phyloP scores from a whole-genome alignment of 345 rosid species.

The Sonneratia caseolaris region DNA sequence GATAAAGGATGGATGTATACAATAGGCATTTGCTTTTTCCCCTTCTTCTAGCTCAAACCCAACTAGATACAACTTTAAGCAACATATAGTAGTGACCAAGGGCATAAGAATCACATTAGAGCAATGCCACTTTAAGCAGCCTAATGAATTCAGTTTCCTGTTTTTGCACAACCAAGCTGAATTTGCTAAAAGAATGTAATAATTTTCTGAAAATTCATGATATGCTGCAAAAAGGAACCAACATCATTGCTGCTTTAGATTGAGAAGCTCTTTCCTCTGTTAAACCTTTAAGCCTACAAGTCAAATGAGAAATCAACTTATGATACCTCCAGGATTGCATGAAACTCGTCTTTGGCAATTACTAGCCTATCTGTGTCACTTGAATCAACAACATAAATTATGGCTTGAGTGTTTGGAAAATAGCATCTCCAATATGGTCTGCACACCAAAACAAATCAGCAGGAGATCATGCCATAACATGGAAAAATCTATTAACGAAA shows the following conservation, averaged over 20 bases:
- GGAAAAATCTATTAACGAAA: not conserved
- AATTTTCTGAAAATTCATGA: too few relatives aligned
- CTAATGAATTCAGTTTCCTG: not conserved
- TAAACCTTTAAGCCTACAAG: not conserved
- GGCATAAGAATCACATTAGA: not conserved
- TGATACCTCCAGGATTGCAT: conserved; percentile 66
- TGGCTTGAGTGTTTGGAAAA: conserved; percentile 75
- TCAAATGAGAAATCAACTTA: not conserved
- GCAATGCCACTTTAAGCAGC: not conserved
- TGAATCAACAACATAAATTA: conserved; percentile 72
- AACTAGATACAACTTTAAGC: too few relatives aligned
- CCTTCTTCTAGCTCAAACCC: too few relatives aligned
- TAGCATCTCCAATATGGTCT: conserved; percentile 91
- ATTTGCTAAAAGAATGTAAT: too few relatives aligned
- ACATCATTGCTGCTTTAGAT: too few relatives aligned
- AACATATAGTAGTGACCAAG: not conserved
- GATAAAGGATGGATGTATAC: not conserved
- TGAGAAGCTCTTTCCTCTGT: too few relatives aligned
- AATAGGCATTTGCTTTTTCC: too few relatives aligned
- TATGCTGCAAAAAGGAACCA: too few relatives aligned
- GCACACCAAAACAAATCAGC: conserved; percentile 6
- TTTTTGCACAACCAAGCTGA: too few relatives aligned
- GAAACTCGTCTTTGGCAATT: conserved; percentile 75
- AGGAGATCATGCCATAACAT: conserved; percentile 1
- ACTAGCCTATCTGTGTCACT: conserved; percentile 64